These are phyloP conservation scores for Apiotrichum veenhuisii DNA, from an alignment of 1,284 basidiomycete species.

Conservation along the genomic window DNA sequence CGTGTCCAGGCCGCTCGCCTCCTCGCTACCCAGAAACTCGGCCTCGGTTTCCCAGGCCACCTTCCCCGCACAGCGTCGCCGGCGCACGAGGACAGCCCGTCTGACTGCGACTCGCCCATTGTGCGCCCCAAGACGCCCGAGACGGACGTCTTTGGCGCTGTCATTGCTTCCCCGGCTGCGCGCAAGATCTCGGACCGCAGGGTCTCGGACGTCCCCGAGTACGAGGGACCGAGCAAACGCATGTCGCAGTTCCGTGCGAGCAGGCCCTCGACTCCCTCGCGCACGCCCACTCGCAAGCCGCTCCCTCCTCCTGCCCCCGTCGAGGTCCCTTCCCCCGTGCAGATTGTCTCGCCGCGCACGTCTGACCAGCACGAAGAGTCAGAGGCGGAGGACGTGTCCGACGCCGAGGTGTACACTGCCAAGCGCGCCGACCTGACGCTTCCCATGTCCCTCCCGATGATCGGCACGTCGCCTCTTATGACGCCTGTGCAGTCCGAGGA, in stretches of 20 bases:
- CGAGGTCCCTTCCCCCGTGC: conserved; percentile 37
- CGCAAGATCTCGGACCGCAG: conserved; percentile 11
- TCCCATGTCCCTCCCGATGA: conserved; percentile 39
- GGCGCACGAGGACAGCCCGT: not conserved
- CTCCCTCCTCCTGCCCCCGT: conserved; percentile 30
- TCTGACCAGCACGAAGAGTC: conserved; percentile 6
- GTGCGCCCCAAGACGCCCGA: not conserved
- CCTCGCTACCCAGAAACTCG: conserved; percentile 44
- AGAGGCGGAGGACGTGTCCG: conserved; percentile 4
- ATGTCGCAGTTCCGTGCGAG: conserved; percentile 18
- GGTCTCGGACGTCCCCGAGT: conserved; percentile 28
- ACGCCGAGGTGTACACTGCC: not conserved
- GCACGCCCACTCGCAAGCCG: conserved; percentile 20
- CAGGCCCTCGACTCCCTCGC: conserved; percentile 15
- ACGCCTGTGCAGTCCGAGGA: not conserved
- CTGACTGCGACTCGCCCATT: not conserved
- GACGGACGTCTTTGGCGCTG: conserved; percentile 16
- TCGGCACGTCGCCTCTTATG: conserved; percentile 39
- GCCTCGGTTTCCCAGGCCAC: conserved; percentile 36
- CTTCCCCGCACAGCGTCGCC: not conserved
- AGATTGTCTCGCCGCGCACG: not conserved
- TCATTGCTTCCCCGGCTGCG: conserved; percentile 12
- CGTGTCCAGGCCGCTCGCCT: conserved; percentile 43
- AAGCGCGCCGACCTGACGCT: conserved; percentile 29
- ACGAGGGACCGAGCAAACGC: conserved; percentile 38